phyloP scores from a whole-genome alignment of 2,329 filamentous ascomycete species.

The Penicillium griseofulvum region DNA sequence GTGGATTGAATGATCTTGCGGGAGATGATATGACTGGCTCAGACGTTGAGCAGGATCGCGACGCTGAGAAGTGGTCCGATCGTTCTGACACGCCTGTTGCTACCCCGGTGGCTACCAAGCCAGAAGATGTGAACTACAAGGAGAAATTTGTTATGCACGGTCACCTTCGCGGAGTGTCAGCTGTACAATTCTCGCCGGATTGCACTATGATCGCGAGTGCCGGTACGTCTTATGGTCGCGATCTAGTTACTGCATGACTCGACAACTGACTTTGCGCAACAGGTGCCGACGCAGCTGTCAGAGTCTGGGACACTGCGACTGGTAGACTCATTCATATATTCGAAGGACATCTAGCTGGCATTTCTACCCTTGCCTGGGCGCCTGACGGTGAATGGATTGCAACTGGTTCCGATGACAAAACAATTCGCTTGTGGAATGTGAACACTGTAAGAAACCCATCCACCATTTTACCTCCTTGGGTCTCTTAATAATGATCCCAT shows the following conservation, averaged over 20 bases:
- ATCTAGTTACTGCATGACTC: background rate
- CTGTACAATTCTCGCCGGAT: constrained; percentile 88
- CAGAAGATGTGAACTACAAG: constrained; percentile 63
- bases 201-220: constrained; percentile 85
- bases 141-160: constrained; percentile 70
- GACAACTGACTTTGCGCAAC: constrained; percentile 11
- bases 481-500: background rate
- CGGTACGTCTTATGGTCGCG: constrained; percentile 47
- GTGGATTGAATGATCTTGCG: constrained; percentile 16
- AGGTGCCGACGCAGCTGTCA: constrained; percentile 83
- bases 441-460: constrained; percentile 42
- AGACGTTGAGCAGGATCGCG: constrained; percentile 12
- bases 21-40: constrained; percentile 21
- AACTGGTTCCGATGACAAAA: constrained; percentile 92
- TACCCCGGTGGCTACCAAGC: constrained; percentile 46
- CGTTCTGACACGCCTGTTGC: constrained; percentile 39
- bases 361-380: constrained; percentile 91
- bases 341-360: constrained; percentile 87
- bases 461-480: background rate
- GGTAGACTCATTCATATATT: constrained; percentile 82
- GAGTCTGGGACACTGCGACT: constrained; percentile 80
- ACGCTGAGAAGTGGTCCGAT: constrained; percentile 23
- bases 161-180: constrained; percentile 75
- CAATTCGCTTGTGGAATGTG: constrained; percentile 86
- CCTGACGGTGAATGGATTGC: constrained; percentile 85